Base-by-base conservation (phyloP, 2,329 filamentous ascomycete species). In the Aureobasidium sp. region DNA sequence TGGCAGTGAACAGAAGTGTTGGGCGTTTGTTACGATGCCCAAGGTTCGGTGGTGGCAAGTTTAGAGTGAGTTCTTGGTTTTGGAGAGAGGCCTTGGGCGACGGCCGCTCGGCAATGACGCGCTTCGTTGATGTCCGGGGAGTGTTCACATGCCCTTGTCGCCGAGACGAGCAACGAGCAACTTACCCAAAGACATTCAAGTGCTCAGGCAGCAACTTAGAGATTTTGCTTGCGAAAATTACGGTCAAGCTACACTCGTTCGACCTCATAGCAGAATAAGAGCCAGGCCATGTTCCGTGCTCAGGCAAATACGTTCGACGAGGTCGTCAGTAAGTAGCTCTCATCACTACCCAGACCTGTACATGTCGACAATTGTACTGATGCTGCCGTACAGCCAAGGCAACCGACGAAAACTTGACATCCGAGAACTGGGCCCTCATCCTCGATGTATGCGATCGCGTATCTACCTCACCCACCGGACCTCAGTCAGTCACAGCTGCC, bases 321-420 rank as follows among this genome's bases (percentile, higher is more conserved):
- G 70, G 84, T 83, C 68, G 84, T 89, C 74, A 84, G 84, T 86
- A 78, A 72, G 82, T 77, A 61, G 17, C 29, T 62, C 23, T 47
- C 55, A 37, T 20, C 7, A 39, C 8, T 23, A 41, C 20, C 42
- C n/a, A 48, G 7, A 36, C 32, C 12, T 10, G 17, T 15, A 10
- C 20, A 17, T 26, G 4, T 32, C 39, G 20, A 37, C 27, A 39
- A 42, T 9, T 7, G 12, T 13, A 42, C 57, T 60, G 26, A 51
- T 52, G 15, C 4, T 29, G 57, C 42, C 63, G 15, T 36, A 59
- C 70, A 87, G 87, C 85, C 71, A 89, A 89, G 78, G 92, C 94
- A 72, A 99, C 94, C 62, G 94, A 99, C 77, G 94, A 99, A 82
- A 99, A 97, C 77, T 84, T 97, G 70, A 97, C 92, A 84, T 95